Evolutionary conservation across 768 basidiomycete genomes (phyloP), one percentile per base, ranked within the genome.

Genomic region (Sporobolomyces pararoseus): DNA sequence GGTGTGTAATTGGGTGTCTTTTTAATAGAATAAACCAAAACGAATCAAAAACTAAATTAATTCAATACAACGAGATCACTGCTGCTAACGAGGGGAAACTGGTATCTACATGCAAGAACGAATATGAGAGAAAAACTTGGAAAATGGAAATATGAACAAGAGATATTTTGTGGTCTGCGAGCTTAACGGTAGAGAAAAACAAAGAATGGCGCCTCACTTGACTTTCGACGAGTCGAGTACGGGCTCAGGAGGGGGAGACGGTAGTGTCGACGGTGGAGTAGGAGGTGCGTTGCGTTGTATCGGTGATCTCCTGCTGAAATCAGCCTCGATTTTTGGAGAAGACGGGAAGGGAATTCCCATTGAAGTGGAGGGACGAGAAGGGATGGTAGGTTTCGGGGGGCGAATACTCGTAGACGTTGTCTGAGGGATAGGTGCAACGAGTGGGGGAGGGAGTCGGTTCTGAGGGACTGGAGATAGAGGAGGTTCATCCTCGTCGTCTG

Each of bases 261-360:
- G 68, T 10, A 52, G 12, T 32, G 55, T 19, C 5, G 53, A 44
- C 7, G 59, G 59, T 6, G 46, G 59, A 23, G 59, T 23, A 5
- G 59, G 42, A n/a, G 31, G 46, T 16, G 7, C 35, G 35, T 37
- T 23, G 31, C 23, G 46, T 21, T 32, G 44, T 4, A 7, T 14
- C 7, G 53, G 53, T 31, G 55, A 57, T 57, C 21, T 7, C 6
- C 42, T 19, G 19, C 21, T 29, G 46, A 51, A 37, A 25, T 25
- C 23, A 29, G 23, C n/a, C n/a, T 9, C 7, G 0, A 9, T 13
- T 12, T n/a, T 14, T 17, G 51, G 42, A 3, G 51, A 44, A 31
- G 23, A 32, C 14, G 44, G 47, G 47, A 58, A 58, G 1, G 65
- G 57, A 35, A 66, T 59, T n/a, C 69, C 69, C 46, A 62, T 65